Percentiles rank a stretch among this genome's conserved stretches.
Evolutionary conservation across 257 asterid genomes (phyloP).

Genomic region (Petunia axillaris): DNA sequence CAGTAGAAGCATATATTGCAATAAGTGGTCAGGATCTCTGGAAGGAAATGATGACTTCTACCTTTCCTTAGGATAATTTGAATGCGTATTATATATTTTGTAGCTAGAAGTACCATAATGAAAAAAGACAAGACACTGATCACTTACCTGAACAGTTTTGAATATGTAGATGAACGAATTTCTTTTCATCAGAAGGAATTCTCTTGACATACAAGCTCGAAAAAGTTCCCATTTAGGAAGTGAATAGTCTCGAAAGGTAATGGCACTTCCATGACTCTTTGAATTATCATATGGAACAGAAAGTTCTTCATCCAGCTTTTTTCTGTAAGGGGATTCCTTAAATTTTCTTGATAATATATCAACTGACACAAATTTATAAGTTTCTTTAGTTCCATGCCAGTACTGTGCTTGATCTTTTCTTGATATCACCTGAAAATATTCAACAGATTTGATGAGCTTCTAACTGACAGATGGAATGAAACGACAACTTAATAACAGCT

Average conservation of each 20-base stretch:
- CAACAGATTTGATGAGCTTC: slow-evolving; percentile 13
- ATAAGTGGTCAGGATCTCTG: background rate
- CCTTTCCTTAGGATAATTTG: background rate
- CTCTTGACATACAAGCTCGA: slow-evolving; percentile 56
- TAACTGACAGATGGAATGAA: background rate
- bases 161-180: slow-evolving; percentile 54
- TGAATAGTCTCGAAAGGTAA: slow-evolving; percentile 45
- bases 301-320: slow-evolving; percentile 40
- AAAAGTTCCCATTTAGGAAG: slow-evolving; percentile 53
- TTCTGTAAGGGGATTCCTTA: slow-evolving; percentile 41
- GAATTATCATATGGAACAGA: slow-evolving; percentile 48
- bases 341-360: slow-evolving; percentile 47
- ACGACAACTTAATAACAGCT: background rate
- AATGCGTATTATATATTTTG: background rate
- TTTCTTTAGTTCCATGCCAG: slow-evolving; percentile 42
- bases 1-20: slow-evolving; percentile 15
- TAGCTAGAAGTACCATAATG: background rate
- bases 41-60: background rate
- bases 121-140: background rate
- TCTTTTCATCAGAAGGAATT: slow-evolving; percentile 54
- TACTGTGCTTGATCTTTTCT: slow-evolving; percentile 58
- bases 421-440: slow-evolving; percentile 47
- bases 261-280: slow-evolving; percentile 42
- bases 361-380: slow-evolving; percentile 45
- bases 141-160: slow-evolving; percentile 52